Evolutionary conservation across 2,329 filamentous ascomycete species (phyloP).

Genomic region (Cercospora sojina): DNA sequence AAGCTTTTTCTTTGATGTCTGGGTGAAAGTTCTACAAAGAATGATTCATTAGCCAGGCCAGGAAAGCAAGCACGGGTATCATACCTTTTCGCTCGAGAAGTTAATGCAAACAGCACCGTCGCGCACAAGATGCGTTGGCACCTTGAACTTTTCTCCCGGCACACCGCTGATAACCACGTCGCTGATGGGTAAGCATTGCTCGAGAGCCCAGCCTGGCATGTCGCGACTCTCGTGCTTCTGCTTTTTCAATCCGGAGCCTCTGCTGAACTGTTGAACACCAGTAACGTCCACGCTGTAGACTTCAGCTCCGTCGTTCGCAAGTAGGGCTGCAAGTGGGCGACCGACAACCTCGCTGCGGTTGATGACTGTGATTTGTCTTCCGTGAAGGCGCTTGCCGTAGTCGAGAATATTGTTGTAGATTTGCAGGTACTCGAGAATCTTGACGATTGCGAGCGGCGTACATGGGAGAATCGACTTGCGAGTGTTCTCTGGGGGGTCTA

Average conservation of each 20-base stretch:
- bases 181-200: conserved; percentile 80
- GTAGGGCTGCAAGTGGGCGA: conserved; percentile 81
- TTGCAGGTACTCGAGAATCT: conserved; percentile 91
- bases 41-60: conserved; percentile 4
- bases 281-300: conserved; percentile 95
- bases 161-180: conserved; percentile 96
- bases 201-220: conserved; percentile 73
- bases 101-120: conserved; percentile 98
- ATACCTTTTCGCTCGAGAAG: conserved; percentile 83
- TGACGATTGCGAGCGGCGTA: conserved; percentile 92
- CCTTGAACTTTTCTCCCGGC: conserved; percentile 83
- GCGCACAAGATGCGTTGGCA: conserved; percentile 76
- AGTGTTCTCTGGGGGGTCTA: conserved; percentile 72
- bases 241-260: conserved; percentile 83
- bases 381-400: conserved; percentile 88
- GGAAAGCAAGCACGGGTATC: conserved; percentile 17
- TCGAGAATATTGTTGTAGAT: conserved; percentile 96
- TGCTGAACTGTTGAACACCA: conserved; percentile 86
- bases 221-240: conserved; percentile 83
- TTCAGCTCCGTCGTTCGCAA: conserved; percentile 92
- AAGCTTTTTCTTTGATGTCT: conserved; percentile 89
- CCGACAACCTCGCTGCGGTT: conserved; percentile 97
- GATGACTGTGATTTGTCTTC: conserved; percentile 92
- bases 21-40: conserved; percentile 72
- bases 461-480: conserved; percentile 94